These are phyloP conservation scores for Paracoccidioides brasiliensis DNA, from an alignment of 2,329 filamentous ascomycete genomes.

Conservation along the genomic window DNA sequence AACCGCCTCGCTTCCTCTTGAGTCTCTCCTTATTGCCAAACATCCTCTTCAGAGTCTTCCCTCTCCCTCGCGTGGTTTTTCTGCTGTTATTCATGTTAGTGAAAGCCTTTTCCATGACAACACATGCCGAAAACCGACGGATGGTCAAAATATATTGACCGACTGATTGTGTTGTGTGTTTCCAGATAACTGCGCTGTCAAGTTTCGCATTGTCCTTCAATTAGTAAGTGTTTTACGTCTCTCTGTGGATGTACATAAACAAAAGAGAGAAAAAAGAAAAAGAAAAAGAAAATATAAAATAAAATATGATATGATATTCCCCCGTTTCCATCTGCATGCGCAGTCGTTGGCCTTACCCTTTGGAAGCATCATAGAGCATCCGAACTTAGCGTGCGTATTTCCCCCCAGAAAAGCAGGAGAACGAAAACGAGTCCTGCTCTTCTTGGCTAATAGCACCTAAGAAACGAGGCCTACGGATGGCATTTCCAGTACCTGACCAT, in stretches of 20 bases:
- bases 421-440: constrained; percentile 2
- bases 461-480: constrained; percentile 46
- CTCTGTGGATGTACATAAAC: no score
- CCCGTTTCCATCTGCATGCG: neutral
- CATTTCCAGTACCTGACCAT: constrained; percentile 54
- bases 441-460: neutral
- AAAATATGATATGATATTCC: neutral
- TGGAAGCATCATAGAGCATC: constrained; percentile 29
- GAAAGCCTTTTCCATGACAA: neutral
- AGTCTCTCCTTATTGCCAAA: constrained; percentile 1
- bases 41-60: constrained; percentile 33
- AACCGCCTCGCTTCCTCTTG: neutral
- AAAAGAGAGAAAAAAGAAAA: no score
- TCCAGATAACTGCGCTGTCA: neutral
- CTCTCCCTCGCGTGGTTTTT: constrained; percentile 32
- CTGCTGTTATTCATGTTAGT: constrained; percentile 32
- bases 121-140: neutral
- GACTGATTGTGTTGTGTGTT: neutral
- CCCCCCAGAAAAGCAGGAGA: neutral
- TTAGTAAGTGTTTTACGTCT: constrained; percentile 4
- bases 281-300: no score
- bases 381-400: constrained; percentile 28
- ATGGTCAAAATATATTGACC: neutral
- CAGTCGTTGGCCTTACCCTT: neutral
- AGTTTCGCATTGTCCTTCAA: constrained; percentile 2